Base-by-base conservation (phyloP, 371 early-diverging fungal genomes). In the Chytridium lagenaria region DNA sequence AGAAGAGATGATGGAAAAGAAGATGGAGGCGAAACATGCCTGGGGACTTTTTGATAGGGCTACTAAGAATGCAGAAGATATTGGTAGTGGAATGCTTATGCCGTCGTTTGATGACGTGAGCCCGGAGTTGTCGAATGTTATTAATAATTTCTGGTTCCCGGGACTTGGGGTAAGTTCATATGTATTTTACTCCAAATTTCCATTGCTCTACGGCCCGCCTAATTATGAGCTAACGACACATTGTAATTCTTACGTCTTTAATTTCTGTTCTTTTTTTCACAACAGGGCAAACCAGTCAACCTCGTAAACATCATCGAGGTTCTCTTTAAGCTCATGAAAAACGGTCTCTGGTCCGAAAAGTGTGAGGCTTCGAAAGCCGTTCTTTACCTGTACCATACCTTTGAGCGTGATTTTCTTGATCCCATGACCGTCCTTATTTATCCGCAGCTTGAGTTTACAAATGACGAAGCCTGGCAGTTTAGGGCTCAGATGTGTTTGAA, bases 341-440 rank as follows among this genome's bases (percentile, higher is more conserved):
- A 63, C 28, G 80, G 77, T 16, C 65, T 67, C 23, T 78, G 79
- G 82, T 59, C 69, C 28, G 81, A 81, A 63, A 78, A 80, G 28
- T 69, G 73, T 28, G 83, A 84, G 40, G 81, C 85, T 0, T 69
- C 82, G 5, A 79, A 81, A 55, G 77, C 81, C 7, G 38, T 78
- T 16, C 69, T 81, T 3, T 75, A 76, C 67, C 70, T 84, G 26
- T 83, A 74, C 68, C 71, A 69, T 31, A 77, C 80, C 3, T 83
- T 83, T 51, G 38, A 71, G 37, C 59, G 51, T 3, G 84, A 84
- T 50, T 78, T 84, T 59, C 69, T 57, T 3, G 69, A 78, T 68
- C 76, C 84, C 0, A 15, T 80, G 22, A 22, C 71, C 22, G 28
- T 61, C 5, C 52, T 80, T 1, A 69, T 84, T 1, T 34, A 77